These are phyloP conservation scores for Neopestalotiopsis sp. DNA, from an alignment of 2,329 filamentous ascomycete genomes.

Conservation along the genomic window DNA sequence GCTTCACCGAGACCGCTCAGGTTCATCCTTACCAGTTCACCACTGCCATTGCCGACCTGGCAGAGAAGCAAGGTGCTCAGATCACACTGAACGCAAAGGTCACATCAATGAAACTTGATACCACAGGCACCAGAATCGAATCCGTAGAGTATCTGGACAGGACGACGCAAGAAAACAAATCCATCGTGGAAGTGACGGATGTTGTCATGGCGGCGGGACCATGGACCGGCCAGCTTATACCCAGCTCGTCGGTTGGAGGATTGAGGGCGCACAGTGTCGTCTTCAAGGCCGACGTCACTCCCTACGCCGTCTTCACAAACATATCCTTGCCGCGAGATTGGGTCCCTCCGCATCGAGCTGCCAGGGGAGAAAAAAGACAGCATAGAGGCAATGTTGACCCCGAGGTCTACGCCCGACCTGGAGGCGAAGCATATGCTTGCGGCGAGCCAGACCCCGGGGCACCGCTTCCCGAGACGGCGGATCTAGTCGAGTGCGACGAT, in stretches of 20 bases:
- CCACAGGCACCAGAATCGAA: constrained; percentile 55
- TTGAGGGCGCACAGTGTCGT: constrained; percentile 70
- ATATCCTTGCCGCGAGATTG: constrained; percentile 75
- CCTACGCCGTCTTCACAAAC: constrained; percentile 85
- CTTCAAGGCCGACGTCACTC: constrained; percentile 67
- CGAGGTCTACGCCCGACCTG: constrained; percentile 91
- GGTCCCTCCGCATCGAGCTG: constrained; percentile 53
- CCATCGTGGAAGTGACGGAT: constrained; percentile 54
- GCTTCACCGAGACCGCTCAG: constrained; percentile 81
- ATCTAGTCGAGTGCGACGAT: constrained; percentile 77
- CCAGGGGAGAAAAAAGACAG: constrained; percentile 53
- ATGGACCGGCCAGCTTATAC: constrained; percentile 66
- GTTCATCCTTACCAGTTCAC: constrained; percentile 95
- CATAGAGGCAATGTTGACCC: constrained; percentile 74
- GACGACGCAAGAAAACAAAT: constrained; percentile 37
- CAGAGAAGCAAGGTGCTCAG: constrained; percentile 70
- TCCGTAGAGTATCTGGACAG: constrained; percentile 66
- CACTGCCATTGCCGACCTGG: constrained; percentile 78
- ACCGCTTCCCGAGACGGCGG: constrained; percentile 76
- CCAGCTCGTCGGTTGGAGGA: constrained; percentile 61
- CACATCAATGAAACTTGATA: constrained; percentile 63
- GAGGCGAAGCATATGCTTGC: constrained; percentile 91
- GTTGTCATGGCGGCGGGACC: constrained; percentile 63
- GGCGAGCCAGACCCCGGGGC: constrained; percentile 83
- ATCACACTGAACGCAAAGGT: constrained; percentile 71